phyloP scores from a whole-genome alignment of 371 early-diverging fungal genomes.

The Lichtheimia ornata region DNA sequence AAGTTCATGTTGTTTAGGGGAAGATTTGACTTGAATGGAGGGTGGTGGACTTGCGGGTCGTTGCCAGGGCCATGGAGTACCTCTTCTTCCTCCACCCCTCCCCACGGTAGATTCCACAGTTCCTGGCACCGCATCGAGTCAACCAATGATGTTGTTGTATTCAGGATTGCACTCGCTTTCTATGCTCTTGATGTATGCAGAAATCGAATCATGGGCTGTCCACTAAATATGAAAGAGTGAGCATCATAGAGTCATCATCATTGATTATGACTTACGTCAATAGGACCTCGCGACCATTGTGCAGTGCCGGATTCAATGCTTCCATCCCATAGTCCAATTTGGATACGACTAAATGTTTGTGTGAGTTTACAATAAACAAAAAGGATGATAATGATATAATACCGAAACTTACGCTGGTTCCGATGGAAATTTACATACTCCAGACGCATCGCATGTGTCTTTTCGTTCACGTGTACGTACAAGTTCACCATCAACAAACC shows the following conservation, averaged over 20 bases:
- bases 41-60: slow-evolving; percentile 6
- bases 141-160: slow-evolving; percentile 20
- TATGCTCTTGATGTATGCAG: slow-evolving; percentile 18
- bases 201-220: slow-evolving; percentile 15
- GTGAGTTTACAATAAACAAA: not conserved
- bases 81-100: not conserved
- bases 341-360: slow-evolving; percentile 33
- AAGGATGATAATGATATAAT: not conserved
- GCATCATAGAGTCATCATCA: not conserved
- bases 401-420: slow-evolving; percentile 36
- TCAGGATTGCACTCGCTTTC: slow-evolving; percentile 19
- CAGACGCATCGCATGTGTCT: slow-evolving; percentile 29
- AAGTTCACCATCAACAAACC: slow-evolving; percentile 50
- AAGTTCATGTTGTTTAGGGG: not conserved
- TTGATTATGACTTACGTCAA: slow-evolving; percentile 33
- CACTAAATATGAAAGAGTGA: slow-evolving; percentile 11
- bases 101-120: not conserved
- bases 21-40: slow-evolving; percentile 5
- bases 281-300: slow-evolving; percentile 44
- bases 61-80: slow-evolving; percentile 14
- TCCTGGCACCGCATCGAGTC: slow-evolving; percentile 12
- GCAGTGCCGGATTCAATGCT: slow-evolving; percentile 43
- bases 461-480: slow-evolving; percentile 31
- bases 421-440: slow-evolving; percentile 41
- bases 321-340: slow-evolving; percentile 65